Evolutionary conservation across 225 moss, liverwort and hornwort species (phyloP).

Genomic region (Pseudoscleropodium purum): DNA sequence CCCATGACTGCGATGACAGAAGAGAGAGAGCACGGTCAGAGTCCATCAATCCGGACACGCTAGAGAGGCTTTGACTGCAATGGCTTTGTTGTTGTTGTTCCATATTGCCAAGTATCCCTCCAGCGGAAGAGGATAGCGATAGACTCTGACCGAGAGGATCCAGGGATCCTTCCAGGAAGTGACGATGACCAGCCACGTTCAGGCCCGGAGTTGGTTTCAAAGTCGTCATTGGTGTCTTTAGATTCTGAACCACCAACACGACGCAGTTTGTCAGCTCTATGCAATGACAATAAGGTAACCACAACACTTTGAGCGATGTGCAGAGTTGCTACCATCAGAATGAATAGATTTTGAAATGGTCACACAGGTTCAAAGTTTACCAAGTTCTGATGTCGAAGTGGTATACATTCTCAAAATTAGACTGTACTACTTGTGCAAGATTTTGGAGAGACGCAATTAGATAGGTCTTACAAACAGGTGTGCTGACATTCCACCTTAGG

Average conservation of each 20-base stretch:
- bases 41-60: conserved; percentile 64
- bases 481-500: neutral
- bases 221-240: conserved; percentile 44
- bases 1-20: conserved; percentile 98
- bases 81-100: conserved; percentile 4
- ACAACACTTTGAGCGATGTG: neutral
- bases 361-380: neutral
- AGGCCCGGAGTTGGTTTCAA: conserved; percentile 13
- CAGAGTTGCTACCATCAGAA: neutral
- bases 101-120: conserved; percentile 40
- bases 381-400: neutral
- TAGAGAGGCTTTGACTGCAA: conserved; percentile 49
- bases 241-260: conserved; percentile 36
- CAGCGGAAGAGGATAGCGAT: conserved; percentile 63
- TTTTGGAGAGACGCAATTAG: neutral
- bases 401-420: neutral
- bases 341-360: neutral
- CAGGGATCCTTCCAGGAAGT: conserved; percentile 49
- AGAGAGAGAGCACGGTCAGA: conserved; percentile 99
- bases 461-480: neutral
- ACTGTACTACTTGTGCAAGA: neutral
- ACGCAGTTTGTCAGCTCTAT: conserved; percentile 27
- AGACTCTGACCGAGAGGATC: conserved; percentile 72
- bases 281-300: neutral
- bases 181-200: conserved; percentile 44